These are phyloP conservation scores for Funneliformis geosporum DNA, from an alignment of 192 early-diverging fungal species.

Conservation along the genomic window DNA sequence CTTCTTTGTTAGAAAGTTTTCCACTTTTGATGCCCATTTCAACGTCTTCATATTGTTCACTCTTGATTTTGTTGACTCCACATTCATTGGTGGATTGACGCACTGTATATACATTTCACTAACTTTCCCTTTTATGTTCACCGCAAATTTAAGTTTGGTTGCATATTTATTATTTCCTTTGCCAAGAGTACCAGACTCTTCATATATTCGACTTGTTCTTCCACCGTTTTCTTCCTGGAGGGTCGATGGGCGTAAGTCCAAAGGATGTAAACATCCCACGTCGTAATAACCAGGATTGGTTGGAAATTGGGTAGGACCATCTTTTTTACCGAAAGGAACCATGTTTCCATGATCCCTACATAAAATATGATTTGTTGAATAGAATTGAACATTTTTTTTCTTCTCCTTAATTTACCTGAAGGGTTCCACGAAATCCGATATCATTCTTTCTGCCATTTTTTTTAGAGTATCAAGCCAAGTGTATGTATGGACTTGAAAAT, in stretches of 20 bases:
- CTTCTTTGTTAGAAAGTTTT: neutral
- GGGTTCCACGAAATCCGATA: neutral
- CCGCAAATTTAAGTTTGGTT: neutral
- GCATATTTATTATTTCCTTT: neutral
- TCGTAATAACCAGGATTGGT: neutral
- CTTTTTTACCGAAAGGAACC: neutral
- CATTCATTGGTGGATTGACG: constrained; percentile 11
- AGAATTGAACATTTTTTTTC: neutral
- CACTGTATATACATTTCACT: constrained; percentile 2
- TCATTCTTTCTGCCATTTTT: constrained; percentile 6
- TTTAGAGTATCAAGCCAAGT: neutral
- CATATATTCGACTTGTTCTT: neutral
- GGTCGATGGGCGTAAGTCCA: constrained; percentile 3
- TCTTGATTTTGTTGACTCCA: neutral
- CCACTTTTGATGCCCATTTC: neutral
- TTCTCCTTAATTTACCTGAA: neutral
- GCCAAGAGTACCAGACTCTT: neutral
- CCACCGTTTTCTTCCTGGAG: neutral
- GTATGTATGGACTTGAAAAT: no score
- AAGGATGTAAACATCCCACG: neutral
- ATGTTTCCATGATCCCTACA: neutral
- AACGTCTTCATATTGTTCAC: constrained; percentile 12
- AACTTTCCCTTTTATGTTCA: constrained; percentile 18
- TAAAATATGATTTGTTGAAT: neutral
- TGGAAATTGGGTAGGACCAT: neutral